Evolutionary conservation across 208 protist species (phyloP).

Genomic region (Acanthamoeba quina): DNA sequence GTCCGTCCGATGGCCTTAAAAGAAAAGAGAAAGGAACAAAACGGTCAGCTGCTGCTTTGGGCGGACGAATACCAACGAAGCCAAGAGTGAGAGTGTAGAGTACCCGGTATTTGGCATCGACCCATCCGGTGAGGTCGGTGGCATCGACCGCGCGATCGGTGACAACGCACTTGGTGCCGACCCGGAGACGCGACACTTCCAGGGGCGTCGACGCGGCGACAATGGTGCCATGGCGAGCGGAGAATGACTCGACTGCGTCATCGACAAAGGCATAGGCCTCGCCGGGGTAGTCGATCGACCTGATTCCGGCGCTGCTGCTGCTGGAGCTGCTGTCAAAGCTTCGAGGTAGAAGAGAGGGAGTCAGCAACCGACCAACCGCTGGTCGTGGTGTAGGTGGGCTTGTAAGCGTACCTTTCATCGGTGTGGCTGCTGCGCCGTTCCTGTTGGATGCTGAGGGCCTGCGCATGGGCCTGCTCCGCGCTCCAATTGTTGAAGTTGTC

Average conservation of each 20-base stretch:
- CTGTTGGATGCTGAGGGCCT: conserved; percentile 53
- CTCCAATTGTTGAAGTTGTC: conserved; percentile 65
- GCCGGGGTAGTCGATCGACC: conserved; percentile 21
- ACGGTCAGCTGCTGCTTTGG: not conserved
- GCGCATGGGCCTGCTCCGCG: conserved; percentile 44
- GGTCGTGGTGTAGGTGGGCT: not conserved
- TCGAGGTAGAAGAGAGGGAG: not conserved
- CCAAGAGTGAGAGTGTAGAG: not conserved
- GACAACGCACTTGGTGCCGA: conserved; percentile 64
- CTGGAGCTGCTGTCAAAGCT: conserved; percentile 1
- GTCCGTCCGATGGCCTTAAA: conserved; percentile 11
- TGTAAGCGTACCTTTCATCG: not conserved
- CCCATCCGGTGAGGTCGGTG: conserved; percentile 37
- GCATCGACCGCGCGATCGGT: conserved; percentile 26
- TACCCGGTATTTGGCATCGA: conserved; percentile 38
- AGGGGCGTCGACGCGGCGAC: not conserved
- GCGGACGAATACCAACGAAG: not conserved
- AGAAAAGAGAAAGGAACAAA: not conserved
- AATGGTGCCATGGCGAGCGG: not conserved
- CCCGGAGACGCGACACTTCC: conserved; percentile 36
- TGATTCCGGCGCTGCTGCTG: not conserved
- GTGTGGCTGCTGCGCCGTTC: conserved; percentile 57
- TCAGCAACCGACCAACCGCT: not conserved
- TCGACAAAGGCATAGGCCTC: conserved; percentile 55
- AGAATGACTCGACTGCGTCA: no score